Percentiles rank a stretch among this genome's conserved stretches.
These are phyloP conservation scores for Ophiosphaerella narmari DNA, from an alignment of 2,329 filamentous ascomycete genomes.

Conservation along the genomic window DNA sequence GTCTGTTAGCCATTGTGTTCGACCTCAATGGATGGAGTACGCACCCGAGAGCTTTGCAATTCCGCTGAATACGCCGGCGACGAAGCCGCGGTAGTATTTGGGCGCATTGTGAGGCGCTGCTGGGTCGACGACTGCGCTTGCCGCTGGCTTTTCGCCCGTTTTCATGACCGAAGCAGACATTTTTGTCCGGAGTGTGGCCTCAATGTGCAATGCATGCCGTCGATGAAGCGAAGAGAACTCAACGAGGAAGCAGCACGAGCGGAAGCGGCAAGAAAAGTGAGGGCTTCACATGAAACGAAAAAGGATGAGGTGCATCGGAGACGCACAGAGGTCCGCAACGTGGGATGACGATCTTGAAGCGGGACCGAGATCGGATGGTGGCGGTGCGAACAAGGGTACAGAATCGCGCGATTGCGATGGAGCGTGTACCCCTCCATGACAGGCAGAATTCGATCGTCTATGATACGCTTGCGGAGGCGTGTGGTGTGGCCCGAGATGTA, in stretches of 20 bases:
- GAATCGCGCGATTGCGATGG: constrained; percentile 4
- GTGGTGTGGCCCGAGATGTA: no score
- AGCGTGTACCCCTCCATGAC: constrained; percentile 18
- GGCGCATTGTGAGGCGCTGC: constrained; percentile 31
- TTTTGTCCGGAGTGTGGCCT: constrained; percentile 15
- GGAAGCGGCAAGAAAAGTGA: no score
- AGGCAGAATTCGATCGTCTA: background rate
- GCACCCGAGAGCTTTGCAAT: constrained; percentile 85
- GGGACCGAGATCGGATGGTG: constrained; percentile 30
- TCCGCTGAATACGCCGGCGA: constrained; percentile 93
- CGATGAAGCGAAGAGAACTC: background rate
- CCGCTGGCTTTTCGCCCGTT: constrained; percentile 28
- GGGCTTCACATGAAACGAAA: background rate
- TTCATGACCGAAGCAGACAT: constrained; percentile 45
- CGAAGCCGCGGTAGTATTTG: constrained; percentile 89
- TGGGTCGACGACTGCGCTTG: constrained; percentile 31
- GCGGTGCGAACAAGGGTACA: constrained; percentile 7
- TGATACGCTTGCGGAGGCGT: no score
- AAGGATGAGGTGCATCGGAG: constrained; percentile 22
- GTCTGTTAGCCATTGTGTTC: background rate
- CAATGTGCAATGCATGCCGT: constrained; percentile 28
- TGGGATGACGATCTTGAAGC: constrained; percentile 35
- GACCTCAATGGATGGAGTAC: constrained; percentile 22
- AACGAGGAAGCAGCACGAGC: background rate
- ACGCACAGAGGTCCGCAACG: constrained; percentile 40